Conservation (phyloP, 306 rosid genomes). For the Ammopiptanthus mongolicus region DNA sequence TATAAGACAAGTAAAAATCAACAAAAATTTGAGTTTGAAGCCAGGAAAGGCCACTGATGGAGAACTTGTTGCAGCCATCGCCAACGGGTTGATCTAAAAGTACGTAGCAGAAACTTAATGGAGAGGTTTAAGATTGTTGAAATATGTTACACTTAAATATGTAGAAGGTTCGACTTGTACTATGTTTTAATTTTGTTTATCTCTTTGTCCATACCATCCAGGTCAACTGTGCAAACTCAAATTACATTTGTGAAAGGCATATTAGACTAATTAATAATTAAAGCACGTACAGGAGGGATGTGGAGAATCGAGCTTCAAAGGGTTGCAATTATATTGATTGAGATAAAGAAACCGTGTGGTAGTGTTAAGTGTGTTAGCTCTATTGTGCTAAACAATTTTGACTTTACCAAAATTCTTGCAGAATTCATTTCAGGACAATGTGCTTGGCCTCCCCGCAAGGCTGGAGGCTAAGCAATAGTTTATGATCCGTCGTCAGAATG, state of each 20-base stretch:
- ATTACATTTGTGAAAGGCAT: not conserved
- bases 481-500: not conserved
- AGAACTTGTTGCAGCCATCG: constrained; percentile 16
- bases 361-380: constrained; percentile 20
- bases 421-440: not conserved
- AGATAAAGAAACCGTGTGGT: not conserved
- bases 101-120: not conserved
- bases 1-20: constrained; percentile 8
- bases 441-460: constrained; percentile 12
- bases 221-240: constrained; percentile 21
- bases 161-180: constrained; percentile 8
- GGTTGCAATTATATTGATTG: not conserved
- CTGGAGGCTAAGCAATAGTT: not conserved
- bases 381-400: constrained; percentile 5
- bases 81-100: not conserved
- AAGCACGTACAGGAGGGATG: no score
- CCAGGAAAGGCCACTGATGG: not conserved
- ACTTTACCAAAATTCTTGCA: not conserved
- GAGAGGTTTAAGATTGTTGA: not conserved
- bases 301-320: not conserved
- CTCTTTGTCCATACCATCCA: not conserved
- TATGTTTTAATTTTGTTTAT: not conserved
- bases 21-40: not conserved
- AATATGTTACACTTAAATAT: not conserved
- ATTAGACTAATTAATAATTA: constrained; percentile 32